These are phyloP conservation scores for Pythium utonaiense DNA, from an alignment of 352 stramenopile species.

Conservation along the genomic window DNA sequence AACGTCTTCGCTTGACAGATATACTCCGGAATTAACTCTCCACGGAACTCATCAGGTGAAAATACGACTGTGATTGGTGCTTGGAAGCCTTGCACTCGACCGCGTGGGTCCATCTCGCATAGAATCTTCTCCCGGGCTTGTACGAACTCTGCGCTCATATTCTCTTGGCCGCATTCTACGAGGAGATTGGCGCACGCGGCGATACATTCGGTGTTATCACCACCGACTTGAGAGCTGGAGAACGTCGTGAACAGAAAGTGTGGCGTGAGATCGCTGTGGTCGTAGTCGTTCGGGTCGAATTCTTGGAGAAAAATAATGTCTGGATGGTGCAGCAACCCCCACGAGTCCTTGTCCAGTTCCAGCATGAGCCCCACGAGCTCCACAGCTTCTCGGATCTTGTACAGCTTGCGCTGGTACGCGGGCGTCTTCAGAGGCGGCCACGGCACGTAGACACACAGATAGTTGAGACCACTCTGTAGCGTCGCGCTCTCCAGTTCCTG, in stretches of 20 bases:
- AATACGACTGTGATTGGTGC: conserved; percentile 9
- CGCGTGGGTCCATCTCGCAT: not conserved
- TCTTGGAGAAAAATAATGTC: not conserved
- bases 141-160: not conserved
- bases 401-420: conserved; percentile 3
- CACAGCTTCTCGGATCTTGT: conserved; percentile 13
- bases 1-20: not conserved
- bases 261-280: conserved; percentile 11
- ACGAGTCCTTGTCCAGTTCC: conserved; percentile 5
- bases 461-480: conserved; percentile 16
- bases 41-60: not conserved
- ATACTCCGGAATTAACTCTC: not conserved
- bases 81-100: conserved; percentile 1
- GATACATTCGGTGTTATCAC: conserved; percentile 8
- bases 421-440: conserved; percentile 4
- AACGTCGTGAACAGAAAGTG: conserved; percentile 15
- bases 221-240: not conserved
- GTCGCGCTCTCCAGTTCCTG: conserved; percentile 11
- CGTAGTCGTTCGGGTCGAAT: conserved; percentile 18
- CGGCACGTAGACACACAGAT: conserved; percentile 19
- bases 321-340: not conserved
- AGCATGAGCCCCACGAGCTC: conserved; percentile 18
- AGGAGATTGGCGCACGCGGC: conserved; percentile 2
- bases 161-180: not conserved
- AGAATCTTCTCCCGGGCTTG: not conserved